Evolutionary conservation across 2,329 filamentous ascomycete species (phyloP).

Genomic region (Myriosclerotinia duriaeana): DNA sequence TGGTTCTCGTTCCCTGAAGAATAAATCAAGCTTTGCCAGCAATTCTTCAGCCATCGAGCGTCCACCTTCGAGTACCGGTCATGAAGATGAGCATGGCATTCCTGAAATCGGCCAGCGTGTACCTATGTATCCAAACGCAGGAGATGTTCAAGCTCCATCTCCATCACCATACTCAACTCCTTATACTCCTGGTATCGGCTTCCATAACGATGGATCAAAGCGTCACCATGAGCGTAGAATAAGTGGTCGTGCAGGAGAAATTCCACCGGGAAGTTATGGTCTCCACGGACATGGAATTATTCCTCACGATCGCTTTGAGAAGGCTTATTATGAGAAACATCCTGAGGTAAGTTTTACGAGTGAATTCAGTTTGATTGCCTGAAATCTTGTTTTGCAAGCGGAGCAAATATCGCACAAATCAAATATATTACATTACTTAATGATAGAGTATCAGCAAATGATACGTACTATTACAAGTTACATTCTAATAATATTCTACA

Average conservation of each 20-base stretch:
- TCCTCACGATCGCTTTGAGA: conserved; percentile 78
- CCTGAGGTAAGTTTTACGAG: conserved; percentile 56
- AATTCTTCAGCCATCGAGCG: conserved; percentile 50
- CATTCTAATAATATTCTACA: conserved; percentile 18
- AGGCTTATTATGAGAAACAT: conserved; percentile 90
- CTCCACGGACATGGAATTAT: conserved; percentile 82
- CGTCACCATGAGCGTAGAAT: conserved; percentile 67
- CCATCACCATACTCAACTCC: conserved; percentile 55
- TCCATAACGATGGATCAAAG: conserved; percentile 51
- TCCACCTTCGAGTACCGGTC: conserved; percentile 50
- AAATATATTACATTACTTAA: neutral
- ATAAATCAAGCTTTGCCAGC: conserved; percentile 60
- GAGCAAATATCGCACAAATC: neutral
- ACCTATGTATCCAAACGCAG: conserved; percentile 88
- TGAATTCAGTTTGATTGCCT: neutral
- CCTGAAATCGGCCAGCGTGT: conserved; percentile 90
- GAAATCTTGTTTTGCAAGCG: neutral
- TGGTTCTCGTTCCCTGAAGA: conserved; percentile 55
- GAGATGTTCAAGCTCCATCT: conserved; percentile 93
- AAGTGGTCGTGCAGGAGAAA: conserved; percentile 68
- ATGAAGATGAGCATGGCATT: conserved; percentile 79
- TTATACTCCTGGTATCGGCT: conserved; percentile 45
- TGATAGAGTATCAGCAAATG: neutral
- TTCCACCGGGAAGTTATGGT: conserved; percentile 87
- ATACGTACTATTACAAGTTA: neutral